Evolutionary conservation across 2,329 filamentous ascomycete genomes (phyloP).

Genomic region (Stylonectria norvegica): DNA sequence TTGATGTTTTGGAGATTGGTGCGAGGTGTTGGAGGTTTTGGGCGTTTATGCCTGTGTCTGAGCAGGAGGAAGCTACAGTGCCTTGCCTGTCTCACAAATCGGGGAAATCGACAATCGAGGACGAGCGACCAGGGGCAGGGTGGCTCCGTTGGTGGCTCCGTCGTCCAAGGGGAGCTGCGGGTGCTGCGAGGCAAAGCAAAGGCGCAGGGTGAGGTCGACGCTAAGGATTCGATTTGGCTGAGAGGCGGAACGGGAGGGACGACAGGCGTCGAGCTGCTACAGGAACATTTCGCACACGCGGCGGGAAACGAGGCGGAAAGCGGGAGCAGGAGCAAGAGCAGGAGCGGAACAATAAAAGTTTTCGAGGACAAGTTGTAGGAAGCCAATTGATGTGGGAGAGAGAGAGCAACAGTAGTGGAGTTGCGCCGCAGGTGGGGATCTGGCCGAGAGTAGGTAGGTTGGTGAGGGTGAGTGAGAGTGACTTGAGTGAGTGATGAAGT

Average conservation of each 20-base stretch:
- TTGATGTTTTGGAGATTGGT: slow-evolving; percentile 9
- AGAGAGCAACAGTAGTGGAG: slow-evolving; percentile 20
- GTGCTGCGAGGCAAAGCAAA: too few species aligned
- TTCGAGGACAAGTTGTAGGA: slow-evolving; percentile 28
- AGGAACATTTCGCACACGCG: slow-evolving; percentile 27
- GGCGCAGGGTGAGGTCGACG: background rate
- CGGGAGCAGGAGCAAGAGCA: background rate
- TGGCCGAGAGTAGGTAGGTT: slow-evolving; percentile 20
- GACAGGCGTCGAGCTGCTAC: slow-evolving; percentile 23
- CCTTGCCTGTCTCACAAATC: slow-evolving; percentile 10
- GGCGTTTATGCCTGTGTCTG: slow-evolving; percentile 7
- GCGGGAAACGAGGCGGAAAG: slow-evolving; percentile 6
- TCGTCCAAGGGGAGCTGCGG: slow-evolving; percentile 1
- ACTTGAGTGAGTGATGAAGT: too few species aligned
- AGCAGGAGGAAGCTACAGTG: slow-evolving; percentile 9
- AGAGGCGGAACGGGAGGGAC: slow-evolving; percentile 10
- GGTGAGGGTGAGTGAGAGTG: too few species aligned
- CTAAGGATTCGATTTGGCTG: slow-evolving; percentile 5
- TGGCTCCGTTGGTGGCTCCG: background rate
- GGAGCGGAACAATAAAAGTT: slow-evolving; percentile 27
- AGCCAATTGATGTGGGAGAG: slow-evolving; percentile 29
- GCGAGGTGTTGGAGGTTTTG: background rate
- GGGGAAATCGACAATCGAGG: slow-evolving; percentile 14
- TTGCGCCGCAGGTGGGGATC: slow-evolving; percentile 27
- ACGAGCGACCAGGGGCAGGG: slow-evolving; percentile 10